These are phyloP conservation scores for Arabidopsis hybrid DNA, from an alignment of 441 rosid genomes.

Conservation along the genomic window DNA sequence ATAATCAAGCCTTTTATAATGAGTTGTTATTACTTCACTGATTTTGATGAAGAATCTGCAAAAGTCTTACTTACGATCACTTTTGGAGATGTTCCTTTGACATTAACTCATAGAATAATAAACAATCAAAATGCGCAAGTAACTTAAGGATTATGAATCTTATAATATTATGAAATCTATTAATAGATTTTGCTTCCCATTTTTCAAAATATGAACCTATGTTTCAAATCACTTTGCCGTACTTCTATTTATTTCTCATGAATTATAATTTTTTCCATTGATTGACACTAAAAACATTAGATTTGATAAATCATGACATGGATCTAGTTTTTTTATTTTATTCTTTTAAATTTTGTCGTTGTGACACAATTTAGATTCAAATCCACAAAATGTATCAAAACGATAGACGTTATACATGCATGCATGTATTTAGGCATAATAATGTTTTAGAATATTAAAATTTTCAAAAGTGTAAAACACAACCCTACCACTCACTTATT, in stretches of 20 bases:
- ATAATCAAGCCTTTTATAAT: slow-evolving; percentile 9
- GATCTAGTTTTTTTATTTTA: no score
- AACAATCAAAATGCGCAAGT: slow-evolving; percentile 21
- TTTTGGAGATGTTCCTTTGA: slow-evolving; percentile 26
- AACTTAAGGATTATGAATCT: not conserved
- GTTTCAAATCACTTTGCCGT: slow-evolving; percentile 15
- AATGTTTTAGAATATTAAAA: not conserved
- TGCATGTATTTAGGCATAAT: not conserved
- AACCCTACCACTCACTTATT: not conserved
- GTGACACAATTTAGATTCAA: no score
- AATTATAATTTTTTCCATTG: not conserved
- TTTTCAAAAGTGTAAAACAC: not conserved
- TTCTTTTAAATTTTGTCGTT: no score
- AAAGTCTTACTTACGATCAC: slow-evolving; percentile 3
- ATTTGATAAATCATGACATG: not conserved
- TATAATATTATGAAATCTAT: not conserved
- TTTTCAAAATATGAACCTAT: not conserved
- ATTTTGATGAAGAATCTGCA: slow-evolving; percentile 27
- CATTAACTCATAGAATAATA: not conserved
- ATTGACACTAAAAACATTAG: not conserved
- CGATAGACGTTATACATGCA: not conserved
- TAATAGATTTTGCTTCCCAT: not conserved
- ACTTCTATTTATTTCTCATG: not conserved
- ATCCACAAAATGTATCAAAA: no score
- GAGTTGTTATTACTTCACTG: slow-evolving; percentile 38